Evolutionary conservation across 306 rosid species (phyloP), one percentile per base, ranked within the genome.

Genomic region (Vigna reflexopilosa): DNA sequence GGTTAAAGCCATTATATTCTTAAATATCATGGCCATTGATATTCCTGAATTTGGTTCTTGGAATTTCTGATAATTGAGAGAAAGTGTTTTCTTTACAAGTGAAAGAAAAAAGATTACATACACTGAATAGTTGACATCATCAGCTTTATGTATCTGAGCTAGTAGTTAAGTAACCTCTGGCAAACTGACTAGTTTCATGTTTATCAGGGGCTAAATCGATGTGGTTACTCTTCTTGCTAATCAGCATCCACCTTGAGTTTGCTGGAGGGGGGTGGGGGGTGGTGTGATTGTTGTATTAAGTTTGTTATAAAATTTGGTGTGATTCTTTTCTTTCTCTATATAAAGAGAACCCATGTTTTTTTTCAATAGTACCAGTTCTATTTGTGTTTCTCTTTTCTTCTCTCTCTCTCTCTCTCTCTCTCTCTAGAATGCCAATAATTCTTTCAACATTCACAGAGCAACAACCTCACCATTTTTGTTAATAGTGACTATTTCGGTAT

Each of bases 1-100:
- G 97, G 98, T 92, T 68, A 22, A 26, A 49, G 28, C 36, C 72
- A 19, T 61, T 11, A 73, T 70, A 45, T 66, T 55, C 13, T 61
- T 48, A 50, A 24, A 63, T 49, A 50, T 45, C 62, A 11, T 68
- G 67, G 49, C 5, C 32, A 30, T 30, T 30, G 32, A 30, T 30
- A 30, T 30, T 30, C 32, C 32, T 30, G 32, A 30, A 3, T 30
- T 3, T 30, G 26, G 24, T 52, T 17, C 58, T n/a, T 52, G 9
- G 58, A 52, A 17, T 52, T 52, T 52, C 22, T 52, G 24, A 52
- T 3, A 17, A 7, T 52, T 52, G 26, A 17, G 12, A 52, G 11
- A 17, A 52, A 20, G 9, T n/a, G 58, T n/a, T 52, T 52, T 52
- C 58, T n/a, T 52, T 17, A 17, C 26, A 52, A 52, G 58, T 52